A percentile compares a stretch with the other conserved stretches of the same genome.
Evolutionary conservation across 176 grass and related monocot species (phyloP).

Genomic region (bread wheat (Triticum aestivum)): IWGSC_CS_RefSeq_v2.1 NC_057797.1:227078282-227078781

Average conservation of each 20-base stretch:
- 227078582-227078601: conserved; percentile 95
- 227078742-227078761: conserved; percentile 17
- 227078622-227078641: conserved; percentile 76
- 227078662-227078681: background rate
- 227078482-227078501: conserved; percentile 92
- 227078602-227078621: conserved; percentile 76
- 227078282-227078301: conserved; percentile 79
- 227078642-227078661: conserved; percentile 44
- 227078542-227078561: conserved; percentile 25
- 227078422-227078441: conserved; percentile 25
- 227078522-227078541: conserved; percentile 23
- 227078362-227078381: conserved; percentile 33
- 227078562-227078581: conserved; percentile 17
- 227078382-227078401: conserved; percentile 33
- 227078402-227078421: background rate
- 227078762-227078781: conserved; percentile 51
- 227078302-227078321: conserved; percentile 86
- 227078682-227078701: conserved; percentile 9
- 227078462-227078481: conserved; percentile 84
- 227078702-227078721: conserved; percentile 9
- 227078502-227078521: conserved; percentile 62
- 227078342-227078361: conserved; percentile 93
- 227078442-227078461: conserved; percentile 53
- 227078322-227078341: conserved; percentile 99
- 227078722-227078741: conserved; percentile 12